A percentile compares a stretch with the other conserved stretches of the same genome.
Conservation (phyloP, 1,284 basidiomycete genomes). For the Boletellus deceptivus region DNA sequence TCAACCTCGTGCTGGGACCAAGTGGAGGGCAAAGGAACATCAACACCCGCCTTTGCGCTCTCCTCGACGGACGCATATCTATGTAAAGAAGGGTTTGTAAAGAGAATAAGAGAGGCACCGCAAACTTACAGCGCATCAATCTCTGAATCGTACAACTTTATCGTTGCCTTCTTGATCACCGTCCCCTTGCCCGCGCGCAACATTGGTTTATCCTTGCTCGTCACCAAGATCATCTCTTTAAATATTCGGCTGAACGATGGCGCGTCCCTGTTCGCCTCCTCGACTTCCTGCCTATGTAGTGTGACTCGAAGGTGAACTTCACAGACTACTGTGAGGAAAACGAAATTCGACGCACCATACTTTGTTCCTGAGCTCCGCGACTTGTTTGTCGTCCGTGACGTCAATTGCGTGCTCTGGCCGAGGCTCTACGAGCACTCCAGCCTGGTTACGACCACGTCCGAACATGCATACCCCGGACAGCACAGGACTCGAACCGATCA, state of each 20-base stretch:
- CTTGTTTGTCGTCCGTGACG: conserved; percentile 12
- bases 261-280: conserved; percentile 34
- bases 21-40: conserved; percentile 14
- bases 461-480: conserved; percentile 25
- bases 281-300: conserved; percentile 24
- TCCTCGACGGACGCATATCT: conserved; percentile 18
- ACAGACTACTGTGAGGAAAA: neutral
- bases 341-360: conserved; percentile 21
- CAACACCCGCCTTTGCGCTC: conserved; percentile 11
- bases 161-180: conserved; percentile 27
- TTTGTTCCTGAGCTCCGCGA: conserved; percentile 24
- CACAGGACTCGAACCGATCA: conserved; percentile 9
- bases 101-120: neutral
- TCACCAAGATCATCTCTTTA: conserved; percentile 33
- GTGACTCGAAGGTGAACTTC: neutral
- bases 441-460: conserved; percentile 20
- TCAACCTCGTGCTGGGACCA: conserved; percentile 22
- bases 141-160: conserved; percentile 27
- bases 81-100: neutral
- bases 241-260: conserved; percentile 36
- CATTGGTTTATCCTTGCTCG: conserved; percentile 26
- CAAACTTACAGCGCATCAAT: conserved; percentile 25
- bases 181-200: conserved; percentile 29
- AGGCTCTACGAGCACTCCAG: conserved; percentile 30
- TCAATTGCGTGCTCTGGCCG: conserved; percentile 21